Conservation (phyloP, 1,284 basidiomycete genomes). For the Ganoderma meredithae region DNA sequence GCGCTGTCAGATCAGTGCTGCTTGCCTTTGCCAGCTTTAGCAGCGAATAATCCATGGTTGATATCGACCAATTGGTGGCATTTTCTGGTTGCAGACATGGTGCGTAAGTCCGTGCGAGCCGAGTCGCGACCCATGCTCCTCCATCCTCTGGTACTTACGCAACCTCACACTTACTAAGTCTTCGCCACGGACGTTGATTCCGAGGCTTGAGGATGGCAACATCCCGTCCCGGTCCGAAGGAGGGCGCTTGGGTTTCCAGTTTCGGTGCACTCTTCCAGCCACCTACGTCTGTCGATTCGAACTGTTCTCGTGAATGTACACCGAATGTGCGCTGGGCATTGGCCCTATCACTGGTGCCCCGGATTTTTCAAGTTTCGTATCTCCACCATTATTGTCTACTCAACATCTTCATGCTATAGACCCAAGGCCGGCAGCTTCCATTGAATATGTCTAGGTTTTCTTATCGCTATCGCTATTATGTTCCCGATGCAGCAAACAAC, state of each 20-base stretch:
- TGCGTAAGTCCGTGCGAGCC: no score
- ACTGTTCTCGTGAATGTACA: background rate
- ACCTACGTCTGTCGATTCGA: background rate
- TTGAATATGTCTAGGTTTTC: background rate
- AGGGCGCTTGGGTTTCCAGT: background rate
- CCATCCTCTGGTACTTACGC: no score
- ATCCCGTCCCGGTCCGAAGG: background rate
- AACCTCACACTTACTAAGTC: no score
- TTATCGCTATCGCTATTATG: background rate
- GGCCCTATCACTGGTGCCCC: background rate
- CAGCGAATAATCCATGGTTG: no score
- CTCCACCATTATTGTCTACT: background rate
- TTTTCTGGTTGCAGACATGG: no score
- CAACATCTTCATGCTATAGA: background rate
- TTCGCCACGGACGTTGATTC: no score
- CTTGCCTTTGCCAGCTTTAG: no score
- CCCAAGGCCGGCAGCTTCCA: background rate
- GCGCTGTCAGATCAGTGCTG: no score
- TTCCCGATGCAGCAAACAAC: background rate
- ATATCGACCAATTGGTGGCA: no score
- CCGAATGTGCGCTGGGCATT: background rate
- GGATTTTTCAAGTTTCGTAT: background rate
- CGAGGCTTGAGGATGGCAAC: background rate
- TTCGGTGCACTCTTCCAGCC: background rate
- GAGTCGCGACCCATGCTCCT: no score